phyloP scores from a whole-genome alignment of 768 basidiomycete genomes.

The Collybia sordida region DNA sequence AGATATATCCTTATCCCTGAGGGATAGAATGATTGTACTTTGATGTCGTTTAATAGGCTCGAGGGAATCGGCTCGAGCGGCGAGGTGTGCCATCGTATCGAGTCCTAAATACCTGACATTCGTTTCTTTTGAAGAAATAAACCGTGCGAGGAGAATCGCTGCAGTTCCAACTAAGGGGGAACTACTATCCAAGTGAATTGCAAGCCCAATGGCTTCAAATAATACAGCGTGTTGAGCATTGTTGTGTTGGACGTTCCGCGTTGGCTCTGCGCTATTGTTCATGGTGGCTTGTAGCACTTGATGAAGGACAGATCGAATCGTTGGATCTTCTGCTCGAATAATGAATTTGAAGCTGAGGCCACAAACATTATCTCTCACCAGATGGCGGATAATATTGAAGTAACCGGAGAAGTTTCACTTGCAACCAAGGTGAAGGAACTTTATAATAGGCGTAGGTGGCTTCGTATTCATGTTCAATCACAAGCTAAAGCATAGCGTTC shows the following conservation, averaged over 20 bases:
- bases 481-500: slow-evolving; percentile 52
- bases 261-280: slow-evolving; percentile 87
- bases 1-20: slow-evolving; percentile 97
- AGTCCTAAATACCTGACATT: slow-evolving; percentile 97
- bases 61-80: slow-evolving; percentile 88
- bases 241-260: slow-evolving; percentile 95
- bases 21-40: slow-evolving; percentile 88
- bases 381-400: slow-evolving; percentile 96
- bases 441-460: slow-evolving; percentile 96
- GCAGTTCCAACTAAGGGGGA: slow-evolving; percentile 88
- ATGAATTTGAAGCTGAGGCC: slow-evolving; percentile 2
- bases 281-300: slow-evolving; percentile 88
- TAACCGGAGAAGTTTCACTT: slow-evolving; percentile 90
- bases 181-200: slow-evolving; percentile 92
- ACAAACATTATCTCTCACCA: slow-evolving; percentile 47
- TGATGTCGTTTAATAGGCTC: slow-evolving; percentile 95
- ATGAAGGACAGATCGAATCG: slow-evolving; percentile 73
- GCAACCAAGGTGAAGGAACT: slow-evolving; percentile 96
- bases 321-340: slow-evolving; percentile 67
- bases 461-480: slow-evolving; percentile 88
- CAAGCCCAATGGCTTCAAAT: slow-evolving; percentile 95
- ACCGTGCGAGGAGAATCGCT: slow-evolving; percentile 88
- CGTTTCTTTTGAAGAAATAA: slow-evolving; percentile 97
- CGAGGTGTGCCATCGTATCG: slow-evolving; percentile 98
- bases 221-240: slow-evolving; percentile 98